Conservation (phyloP, 1,284 basidiomycete species). For the Ustilago vetiveriae region DNA sequence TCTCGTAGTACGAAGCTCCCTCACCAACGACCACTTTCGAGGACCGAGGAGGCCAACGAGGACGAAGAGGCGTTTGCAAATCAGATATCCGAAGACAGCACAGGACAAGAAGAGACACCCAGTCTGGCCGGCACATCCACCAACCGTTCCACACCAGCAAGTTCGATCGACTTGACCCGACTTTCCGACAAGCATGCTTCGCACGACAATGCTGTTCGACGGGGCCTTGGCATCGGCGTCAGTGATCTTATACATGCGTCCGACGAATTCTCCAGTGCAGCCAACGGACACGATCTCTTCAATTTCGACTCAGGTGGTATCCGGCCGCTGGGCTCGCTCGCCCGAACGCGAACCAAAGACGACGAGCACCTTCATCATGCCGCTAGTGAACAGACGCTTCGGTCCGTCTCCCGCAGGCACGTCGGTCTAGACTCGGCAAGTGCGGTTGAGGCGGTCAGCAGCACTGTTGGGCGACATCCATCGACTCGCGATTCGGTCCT, state of each 20-base stretch:
- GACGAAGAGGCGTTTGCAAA: constrained; percentile 30
- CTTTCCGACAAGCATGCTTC: constrained; percentile 17
- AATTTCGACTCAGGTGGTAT: constrained; percentile 19
- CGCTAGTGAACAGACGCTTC: constrained; percentile 55
- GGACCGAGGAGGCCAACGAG: constrained; percentile 33
- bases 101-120: constrained; percentile 50
- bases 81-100: constrained; percentile 42
- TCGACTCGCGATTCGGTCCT: constrained; percentile 28
- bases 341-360: not conserved
- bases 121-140: constrained; percentile 51
- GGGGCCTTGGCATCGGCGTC: constrained; percentile 51
- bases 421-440: constrained; percentile 3
- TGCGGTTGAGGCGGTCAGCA: not conserved
- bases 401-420: constrained; percentile 36
- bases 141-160: constrained; percentile 50
- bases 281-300: constrained; percentile 8
- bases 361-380: constrained; percentile 51
- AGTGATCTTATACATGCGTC: constrained; percentile 1
- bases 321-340: constrained; percentile 12
- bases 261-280: not conserved
- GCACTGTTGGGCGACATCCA: constrained; percentile 7
- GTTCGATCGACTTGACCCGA: constrained; percentile 46
- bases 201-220: not conserved
- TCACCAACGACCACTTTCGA: constrained; percentile 27
- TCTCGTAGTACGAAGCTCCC: constrained; percentile 3